Evolutionary conservation across 225 moss, liverwort and hornwort species (phyloP), one percentile per base, ranked within the genome.

Genomic region (Polytrichum commune): DNA sequence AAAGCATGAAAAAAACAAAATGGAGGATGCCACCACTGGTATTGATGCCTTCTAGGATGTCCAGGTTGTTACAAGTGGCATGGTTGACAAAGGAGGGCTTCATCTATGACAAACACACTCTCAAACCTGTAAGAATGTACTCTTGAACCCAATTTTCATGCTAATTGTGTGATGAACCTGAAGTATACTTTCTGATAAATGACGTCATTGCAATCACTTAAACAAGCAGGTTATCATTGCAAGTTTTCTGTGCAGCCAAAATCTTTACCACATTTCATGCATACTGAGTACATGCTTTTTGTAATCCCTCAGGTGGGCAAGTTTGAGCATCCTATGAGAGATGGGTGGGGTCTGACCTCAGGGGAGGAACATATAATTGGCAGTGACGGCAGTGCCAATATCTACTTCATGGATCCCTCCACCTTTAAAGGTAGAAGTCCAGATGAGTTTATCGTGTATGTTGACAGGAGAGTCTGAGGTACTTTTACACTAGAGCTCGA

Each of bases 311-410:
- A 98, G 98, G 53, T 80, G 60, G 92, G 75, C 66, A 82, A 78
- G 65, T 82, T 89, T 69, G 55, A 80, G 60, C 95, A 98, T 83
- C 86, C 84, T 63, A 98, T 98, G 98, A 73, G 73, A 80, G 98
- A 98, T 72, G 98, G 98, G 65, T 98, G 98, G 98, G 98, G 98
- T 68, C 88, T 98, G 73, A 95, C 98, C 32, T 77, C 95, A 61
- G 91, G 83, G 28, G 79, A 80, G 55, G 84, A 91, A 55, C 84
- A 91, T 53, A 75, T 98, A 73, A 74, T 98, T 69, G 98, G 98
- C 66, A 98, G 98, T 75, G 98, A 98, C 65, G 98, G 98, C 76
- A 91, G 87, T 69, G 91, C 98, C 55, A 90, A 77, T 63, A 74
- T 98, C 55, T 95, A 95, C 82, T 98, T 98, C 76, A 86, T 98